Conservation (phyloP, 2,329 filamentous ascomycete genomes). For the Pseudocercospora ulei region DNA sequence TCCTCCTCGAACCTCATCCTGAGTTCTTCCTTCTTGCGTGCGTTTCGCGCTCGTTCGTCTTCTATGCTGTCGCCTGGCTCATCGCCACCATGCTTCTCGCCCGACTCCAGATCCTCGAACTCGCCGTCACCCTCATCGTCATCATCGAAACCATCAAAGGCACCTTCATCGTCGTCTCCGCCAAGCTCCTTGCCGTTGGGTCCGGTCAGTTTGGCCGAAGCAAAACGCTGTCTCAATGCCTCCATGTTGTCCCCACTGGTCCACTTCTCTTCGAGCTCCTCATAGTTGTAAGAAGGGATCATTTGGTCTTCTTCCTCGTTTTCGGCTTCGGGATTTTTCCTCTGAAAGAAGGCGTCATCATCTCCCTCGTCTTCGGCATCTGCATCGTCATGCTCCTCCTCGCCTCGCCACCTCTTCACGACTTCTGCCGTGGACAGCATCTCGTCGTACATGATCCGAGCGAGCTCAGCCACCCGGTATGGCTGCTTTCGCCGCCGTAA, state of each 20-base stretch:
- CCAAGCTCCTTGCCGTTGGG: slow-evolving; percentile 44
- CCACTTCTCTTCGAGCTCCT: slow-evolving; percentile 76
- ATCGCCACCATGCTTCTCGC: slow-evolving; percentile 45
- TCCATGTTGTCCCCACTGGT: slow-evolving; percentile 68
- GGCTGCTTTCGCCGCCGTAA: slow-evolving; percentile 60
- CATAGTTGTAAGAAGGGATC: slow-evolving; percentile 70
- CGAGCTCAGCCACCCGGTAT: slow-evolving; percentile 72
- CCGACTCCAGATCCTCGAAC: slow-evolving; percentile 77
- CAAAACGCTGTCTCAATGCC: slow-evolving; percentile 62
- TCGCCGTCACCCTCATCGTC: slow-evolving; percentile 66
- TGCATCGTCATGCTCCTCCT: slow-evolving; percentile 46
- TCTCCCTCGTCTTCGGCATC: slow-evolving; percentile 51
- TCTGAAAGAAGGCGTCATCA: slow-evolving; percentile 55
- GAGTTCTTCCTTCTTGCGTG: slow-evolving; percentile 84
- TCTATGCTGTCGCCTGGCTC: slow-evolving; percentile 23
- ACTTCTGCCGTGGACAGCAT: slow-evolving; percentile 65
- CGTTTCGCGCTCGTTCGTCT: slow-evolving; percentile 79
- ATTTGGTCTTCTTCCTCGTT: slow-evolving; percentile 59
- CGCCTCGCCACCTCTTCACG: slow-evolving; percentile 68
- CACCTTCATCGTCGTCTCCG: slow-evolving; percentile 45
- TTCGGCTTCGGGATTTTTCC: slow-evolving; percentile 45
- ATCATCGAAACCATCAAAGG: slow-evolving; percentile 38
- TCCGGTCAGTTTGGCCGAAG: slow-evolving; percentile 53
- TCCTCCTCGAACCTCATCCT: slow-evolving; percentile 93
- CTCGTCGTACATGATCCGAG: slow-evolving; percentile 79